Percentiles rank a stretch among this genome's conserved stretches.
Conservation (phyloP, 345 rosid species). For the Rhodamnia argentea region DNA sequence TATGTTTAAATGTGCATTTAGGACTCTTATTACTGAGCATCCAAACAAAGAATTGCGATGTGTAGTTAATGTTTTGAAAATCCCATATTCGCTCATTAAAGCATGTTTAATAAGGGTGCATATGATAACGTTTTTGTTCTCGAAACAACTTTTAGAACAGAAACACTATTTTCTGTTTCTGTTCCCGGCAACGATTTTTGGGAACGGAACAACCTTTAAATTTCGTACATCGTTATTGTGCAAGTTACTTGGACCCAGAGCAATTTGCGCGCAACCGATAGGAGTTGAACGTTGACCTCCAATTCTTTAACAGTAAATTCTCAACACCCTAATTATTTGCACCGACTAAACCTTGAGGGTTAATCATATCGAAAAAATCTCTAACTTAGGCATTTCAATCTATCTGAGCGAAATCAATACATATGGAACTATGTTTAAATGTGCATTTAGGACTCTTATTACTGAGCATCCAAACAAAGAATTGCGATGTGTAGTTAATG, state of each 20-base stretch:
- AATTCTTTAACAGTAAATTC: neutral
- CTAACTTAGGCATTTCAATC: neutral
- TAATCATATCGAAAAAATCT: neutral
- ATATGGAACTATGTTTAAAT: fast-evolving
- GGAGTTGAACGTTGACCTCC: fast-evolving
- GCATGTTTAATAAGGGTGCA: neutral
- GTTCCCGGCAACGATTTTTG: too few species aligned
- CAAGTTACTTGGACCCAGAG: fast-evolving
- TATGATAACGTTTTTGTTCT: too few species aligned
- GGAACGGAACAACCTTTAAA: too few species aligned
- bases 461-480: neutral
- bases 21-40: neutral
- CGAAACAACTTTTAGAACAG: too few species aligned
- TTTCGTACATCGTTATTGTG: fast-evolving
- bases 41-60: neutral
- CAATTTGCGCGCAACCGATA: neutral
- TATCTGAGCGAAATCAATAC: neutral
- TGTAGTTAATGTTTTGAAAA: neutral
- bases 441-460: neutral
- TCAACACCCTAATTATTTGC: fast-evolving
- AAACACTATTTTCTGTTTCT: too few species aligned
- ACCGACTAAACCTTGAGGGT: neutral
- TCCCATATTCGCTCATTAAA: neutral
- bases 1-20: neutral
- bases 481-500: neutral